Evolutionary conservation across 2,329 filamentous ascomycete species (phyloP), one percentile per base, ranked within the genome.

Genomic region (Lachnellula hyalina): DNA sequence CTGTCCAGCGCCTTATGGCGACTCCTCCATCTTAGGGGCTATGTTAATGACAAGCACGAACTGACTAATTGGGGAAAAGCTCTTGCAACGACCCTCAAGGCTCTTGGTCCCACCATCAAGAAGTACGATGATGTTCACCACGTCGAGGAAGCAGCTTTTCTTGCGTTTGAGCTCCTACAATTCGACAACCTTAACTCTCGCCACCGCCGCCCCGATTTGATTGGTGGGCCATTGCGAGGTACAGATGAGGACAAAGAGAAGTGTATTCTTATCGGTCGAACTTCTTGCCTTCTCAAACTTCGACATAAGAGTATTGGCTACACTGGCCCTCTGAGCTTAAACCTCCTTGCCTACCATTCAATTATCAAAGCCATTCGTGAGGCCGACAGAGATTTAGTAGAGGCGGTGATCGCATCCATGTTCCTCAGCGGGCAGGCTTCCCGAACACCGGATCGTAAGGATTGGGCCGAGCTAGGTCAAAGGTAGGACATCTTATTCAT

Each of bases 281-380:
- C 92, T 58, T 89, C 92, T 14, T 91, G 89, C 51, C 77, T 97
- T 55, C 82, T 91, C 50, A 90, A 88, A 67, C 78, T 97, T 58
- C 83, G 85, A 34, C 94, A 99, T 70, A 82, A 89, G 63, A 79
- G 82, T 3, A 92, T 93, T 63, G 94, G 94, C 32, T 99, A 96
- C 72, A 96, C 93, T 2, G 94, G 94, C 0, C 93, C 94, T 1
- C 79, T 99, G 1, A 96, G 91, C 76, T 87, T 94, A 71, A 91
- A 93, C 62, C 78, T 96, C 51, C 79, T 99, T 42, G 86, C 85
- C 25, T 99, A 92, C 75, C 88, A 90, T 57, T 92, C 90, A 1
- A 78, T 97, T 55, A 85, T 90, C 41, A 86, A 86, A 2, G 84
- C 89, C 41, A 85, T 96, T 23, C 87, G 92, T 40, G 83, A 87